Evolutionary conservation across 1,284 basidiomycete genomes (phyloP), one percentile per base, ranked within the genome.

Genomic region (Microbotryomycetes sp.): DNA sequence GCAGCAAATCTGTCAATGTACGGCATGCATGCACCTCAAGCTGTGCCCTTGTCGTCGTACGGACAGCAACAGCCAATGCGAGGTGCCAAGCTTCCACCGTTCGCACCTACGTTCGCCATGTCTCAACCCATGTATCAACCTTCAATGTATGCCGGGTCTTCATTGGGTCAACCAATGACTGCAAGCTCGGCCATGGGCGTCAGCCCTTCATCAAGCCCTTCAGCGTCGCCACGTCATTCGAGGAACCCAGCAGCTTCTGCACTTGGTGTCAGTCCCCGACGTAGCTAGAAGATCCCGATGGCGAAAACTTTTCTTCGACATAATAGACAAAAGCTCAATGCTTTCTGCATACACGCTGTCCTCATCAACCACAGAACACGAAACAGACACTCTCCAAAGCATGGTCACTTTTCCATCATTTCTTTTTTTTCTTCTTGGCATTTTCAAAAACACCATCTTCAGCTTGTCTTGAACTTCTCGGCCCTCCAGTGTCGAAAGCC

Each of bases 31-130:
- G 22, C 9, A 29, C 49, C n/a, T 54, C 57, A 30, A 30, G 32
- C 42, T 15, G 28, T 29, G 32, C 30, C 25, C 25, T 32, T 42
- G 36, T n/a, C 54, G 15, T 46, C 50, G 50, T 16, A 23, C 46
- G 15, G 48, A 56, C 49, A 32, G 28, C 32, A 26, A 22, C 6
- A 50, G 58, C 48, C 47, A 6, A 28, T 50, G 6, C 58, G 36
- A 6, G 22, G n/a, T 26, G 54, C 57, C 3, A 57, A 54, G 12
- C 52, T 67, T 15, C 65, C 65, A 32, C 58, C 65, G 3, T 67
- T 67, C 58, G 65, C 65, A 1, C 65, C 65, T 5, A 23, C 60
- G 4, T 60, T 59, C 49, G 58, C 56, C 31, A 60, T 63, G 63
- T 63, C 63, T 30, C 60, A 58, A 28, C 58, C 55, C 14, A 60